Evolutionary conservation across 176 grass and related monocot species (phyloP).

Genomic region (Musa itinerans): DNA sequence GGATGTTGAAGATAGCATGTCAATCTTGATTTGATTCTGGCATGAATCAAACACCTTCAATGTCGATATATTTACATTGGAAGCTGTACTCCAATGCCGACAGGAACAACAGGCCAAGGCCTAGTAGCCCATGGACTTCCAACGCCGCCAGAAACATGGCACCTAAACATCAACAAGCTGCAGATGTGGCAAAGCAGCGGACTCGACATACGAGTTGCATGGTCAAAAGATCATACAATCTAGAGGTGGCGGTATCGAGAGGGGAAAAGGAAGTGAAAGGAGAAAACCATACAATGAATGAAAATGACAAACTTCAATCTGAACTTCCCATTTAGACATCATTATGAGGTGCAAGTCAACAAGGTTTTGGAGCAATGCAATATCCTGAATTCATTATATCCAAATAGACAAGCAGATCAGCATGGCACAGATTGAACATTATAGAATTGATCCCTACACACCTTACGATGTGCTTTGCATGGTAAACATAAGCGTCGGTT

Average conservation of each 20-base stretch:
- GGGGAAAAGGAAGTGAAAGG: not conserved
- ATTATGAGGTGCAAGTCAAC: not conserved
- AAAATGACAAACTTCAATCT: not conserved
- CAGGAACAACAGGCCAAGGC: not conserved
- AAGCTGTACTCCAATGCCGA: not conserved
- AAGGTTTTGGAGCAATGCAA: not conserved
- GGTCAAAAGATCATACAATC: too few species aligned
- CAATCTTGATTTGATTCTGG: not conserved
- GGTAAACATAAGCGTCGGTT: slow-evolving; percentile 13
- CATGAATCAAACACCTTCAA: not conserved
- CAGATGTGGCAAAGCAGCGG: too few species aligned
- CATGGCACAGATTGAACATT: not conserved
- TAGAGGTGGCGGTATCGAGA: not conserved
- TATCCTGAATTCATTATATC: not conserved
- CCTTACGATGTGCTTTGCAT: not conserved
- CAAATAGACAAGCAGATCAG: not conserved
- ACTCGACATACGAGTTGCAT: not conserved
- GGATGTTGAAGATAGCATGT: not conserved
- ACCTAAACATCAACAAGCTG: too few species aligned
- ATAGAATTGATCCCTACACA: not conserved
- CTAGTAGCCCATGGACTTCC: not conserved
- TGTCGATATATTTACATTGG: not conserved
- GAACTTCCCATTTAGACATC: not conserved
- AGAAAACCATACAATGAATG: not conserved
- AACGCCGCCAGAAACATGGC: too few species aligned